Base-by-base conservation (phyloP, 768 basidiomycete genomes). In the Exsudoporus frostii region DNA sequence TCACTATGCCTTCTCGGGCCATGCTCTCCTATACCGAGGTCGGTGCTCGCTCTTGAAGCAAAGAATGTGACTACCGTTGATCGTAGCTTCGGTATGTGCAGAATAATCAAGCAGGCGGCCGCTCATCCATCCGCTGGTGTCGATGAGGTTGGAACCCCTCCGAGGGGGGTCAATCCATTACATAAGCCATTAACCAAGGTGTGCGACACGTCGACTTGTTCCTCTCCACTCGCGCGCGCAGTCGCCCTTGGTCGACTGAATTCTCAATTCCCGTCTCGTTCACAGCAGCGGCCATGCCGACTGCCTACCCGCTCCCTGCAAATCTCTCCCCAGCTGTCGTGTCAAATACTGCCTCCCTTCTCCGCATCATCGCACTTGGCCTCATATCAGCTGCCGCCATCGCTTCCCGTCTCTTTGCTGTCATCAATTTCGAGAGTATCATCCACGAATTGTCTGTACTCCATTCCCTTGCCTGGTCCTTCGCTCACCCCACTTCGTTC, bases 351-450 rank as follows among this genome's bases (percentile, higher is more conserved):
- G 83, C 88, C 38, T 93, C 93, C 46, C 79, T 98, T 60, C 77
- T 99, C 60, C 86, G 92, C 59, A 92, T 96, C 58, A 80, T 97
- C 59, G 89, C 95, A 22, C 86, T 99, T 51, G 79, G 82, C 15
- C 78, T 96, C 66, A 98, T 98, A 64, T 93, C 93, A 50, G 93
- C 82, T 61, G 93, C 95, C 64, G 95, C 97, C 22, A 90, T 98
- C 65, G 88, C 95, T 32, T 96, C 94, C 54, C 86, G 97, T 71
- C 79, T 98, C 65, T 99, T 99, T 67, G 96, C 97, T 58, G 97
- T 99, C 64, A 76, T 98, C 57, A 92, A 98, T 62, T 98, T 97
- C 69, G 97, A 99, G 76, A 96, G 93, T 79, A 93, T 99, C 64
- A 98, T 99, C 64, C 96, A 98, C 72, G 97, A 98, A 79, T 98